These are phyloP conservation scores for Pachyrhizus erosus DNA, from an alignment of 306 rosid species.

Conservation along the genomic window DNA sequence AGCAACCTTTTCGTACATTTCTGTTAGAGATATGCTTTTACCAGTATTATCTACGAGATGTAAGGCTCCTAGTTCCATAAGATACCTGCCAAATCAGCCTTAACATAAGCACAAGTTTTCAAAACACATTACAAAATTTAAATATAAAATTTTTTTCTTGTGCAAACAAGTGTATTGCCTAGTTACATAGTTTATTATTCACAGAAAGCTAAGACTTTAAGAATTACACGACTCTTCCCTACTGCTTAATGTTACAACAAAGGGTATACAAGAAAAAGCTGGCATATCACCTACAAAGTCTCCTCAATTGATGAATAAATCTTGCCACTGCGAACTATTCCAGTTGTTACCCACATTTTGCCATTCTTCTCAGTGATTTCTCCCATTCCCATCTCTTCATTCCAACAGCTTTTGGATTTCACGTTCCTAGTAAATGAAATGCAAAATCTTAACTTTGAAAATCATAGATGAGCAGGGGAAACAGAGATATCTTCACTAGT, in stretches of 20 bases:
- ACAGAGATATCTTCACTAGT: not conserved
- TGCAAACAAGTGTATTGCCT: not conserved
- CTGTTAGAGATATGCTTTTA: constrained; percentile 54
- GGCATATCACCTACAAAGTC: constrained; percentile 66
- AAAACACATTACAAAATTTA: constrained; percentile 20
- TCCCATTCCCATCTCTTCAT: constrained; percentile 68
- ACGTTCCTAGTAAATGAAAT: constrained; percentile 47
- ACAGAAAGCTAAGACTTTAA: constrained; percentile 1
- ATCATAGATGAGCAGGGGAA: not conserved
- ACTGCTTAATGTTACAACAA: not conserved
- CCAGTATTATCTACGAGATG: constrained; percentile 53
- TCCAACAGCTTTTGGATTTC: constrained; percentile 67
- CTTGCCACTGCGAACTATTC: constrained; percentile 64
- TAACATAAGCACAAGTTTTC: constrained; percentile 31
- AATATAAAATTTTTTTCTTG: not conserved
- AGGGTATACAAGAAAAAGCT: not conserved
- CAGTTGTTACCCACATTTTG: constrained; percentile 72
- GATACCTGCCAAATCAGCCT: constrained; percentile 59
- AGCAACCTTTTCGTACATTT: constrained; percentile 61
- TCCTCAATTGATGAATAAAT: constrained; percentile 76
- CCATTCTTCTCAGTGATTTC: constrained; percentile 72
- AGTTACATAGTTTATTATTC: not conserved
- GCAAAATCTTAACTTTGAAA: not conserved
- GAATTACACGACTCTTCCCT: not conserved
- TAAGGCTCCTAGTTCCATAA: constrained; percentile 76